A percentile compares a stretch with the other conserved stretches of the same genome.
Evolutionary conservation across 2,329 filamentous ascomycete species (phyloP).

Genomic region (Pseudocercospora eumusae): DNA sequence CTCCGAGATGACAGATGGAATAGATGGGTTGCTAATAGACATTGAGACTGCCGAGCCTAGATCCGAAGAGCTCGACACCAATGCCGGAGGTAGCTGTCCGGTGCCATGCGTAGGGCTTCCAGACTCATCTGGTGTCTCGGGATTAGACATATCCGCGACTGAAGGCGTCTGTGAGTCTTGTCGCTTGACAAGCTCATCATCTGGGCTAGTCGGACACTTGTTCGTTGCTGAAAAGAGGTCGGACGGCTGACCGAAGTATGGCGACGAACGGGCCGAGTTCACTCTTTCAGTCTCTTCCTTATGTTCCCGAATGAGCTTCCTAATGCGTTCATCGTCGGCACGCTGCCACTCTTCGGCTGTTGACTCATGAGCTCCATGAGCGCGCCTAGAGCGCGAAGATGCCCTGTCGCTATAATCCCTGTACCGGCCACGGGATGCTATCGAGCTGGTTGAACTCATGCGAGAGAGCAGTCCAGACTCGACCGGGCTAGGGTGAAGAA

Average conservation of each 20-base stretch:
- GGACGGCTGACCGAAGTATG: conserved; percentile 16
- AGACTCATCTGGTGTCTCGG: conserved; percentile 39
- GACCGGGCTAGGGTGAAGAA: conserved; percentile 25
- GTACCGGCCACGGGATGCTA: conserved; percentile 29
- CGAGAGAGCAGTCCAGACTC: conserved; percentile 29
- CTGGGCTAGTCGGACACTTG: conserved; percentile 52
- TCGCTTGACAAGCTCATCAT: conserved; percentile 40
- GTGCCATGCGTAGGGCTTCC: conserved; percentile 43
- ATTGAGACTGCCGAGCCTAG: conserved; percentile 52
- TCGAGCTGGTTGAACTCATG: conserved; percentile 35
- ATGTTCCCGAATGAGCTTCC: conserved; percentile 40
- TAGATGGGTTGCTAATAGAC: conserved; percentile 54
- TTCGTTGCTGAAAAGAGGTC: conserved; percentile 37
- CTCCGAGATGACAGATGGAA: conserved; percentile 54
- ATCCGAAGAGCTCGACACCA: conserved; percentile 52
- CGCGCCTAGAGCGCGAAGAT: conserved; percentile 18
- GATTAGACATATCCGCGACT: conserved; percentile 28
- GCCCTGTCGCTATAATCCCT: conserved; percentile 20
- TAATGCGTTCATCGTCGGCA: conserved; percentile 39
- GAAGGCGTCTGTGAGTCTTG: conserved; percentile 30
- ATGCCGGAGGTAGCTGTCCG: conserved; percentile 32
- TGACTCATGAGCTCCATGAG: conserved; percentile 34
- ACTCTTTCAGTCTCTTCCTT: conserved; percentile 36
- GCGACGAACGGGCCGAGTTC: conserved; percentile 12
- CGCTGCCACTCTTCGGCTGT: conserved; percentile 37